Base-by-base conservation (phyloP, 1,284 basidiomycete genomes). In the Austroboletus niveus region DNA sequence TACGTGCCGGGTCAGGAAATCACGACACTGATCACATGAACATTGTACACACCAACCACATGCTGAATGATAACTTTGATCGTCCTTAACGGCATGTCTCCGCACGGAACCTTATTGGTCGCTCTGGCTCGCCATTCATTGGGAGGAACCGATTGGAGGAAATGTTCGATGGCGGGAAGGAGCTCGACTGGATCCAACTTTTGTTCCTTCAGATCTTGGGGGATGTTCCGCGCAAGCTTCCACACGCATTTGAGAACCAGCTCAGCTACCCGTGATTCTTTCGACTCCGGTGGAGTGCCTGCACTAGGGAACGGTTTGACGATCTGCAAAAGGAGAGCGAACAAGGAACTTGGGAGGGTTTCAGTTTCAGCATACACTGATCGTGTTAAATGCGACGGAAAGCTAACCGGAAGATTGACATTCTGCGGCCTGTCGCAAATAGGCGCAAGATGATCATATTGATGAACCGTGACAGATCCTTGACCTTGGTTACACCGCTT, bases 11-110 rank as follows among this genome's bases (percentile, higher is more conserved):
- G 49, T 57, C 39, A 58, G 52, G 20, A 49, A 52, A 58, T 47
- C 12, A 52, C 35, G 41, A 53, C 42, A 7, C 62, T 49, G 41
- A 42, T 22, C 22, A 42, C 24, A 46, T 34, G 32, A 27, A 15
- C n/a, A 27, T 42, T 49, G 31, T 12, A 81, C 92, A 75, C 60
- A 94, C 92, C 87, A 59, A 97, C 91, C 52, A 97, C 82, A 67
- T 96, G 93, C 71, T 98, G 94, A 36, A 98, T 90, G 59, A 98
- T 92, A 29, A 96, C 95, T 75, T 99, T 99, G 70, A 98, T 90
- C 1, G 97, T 99, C 52, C 96, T 81, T 59, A 99, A 72, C 2
- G 97, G 97, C 91, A 99, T 91, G 65, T 99, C 97, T 39, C 93
- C 94, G 61, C 97, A 89, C 3, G 96, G 94, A 1, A 98, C 83